Conservation (phyloP, 352 stramenopile genomes). For the Pythium folliculosum region DNA sequence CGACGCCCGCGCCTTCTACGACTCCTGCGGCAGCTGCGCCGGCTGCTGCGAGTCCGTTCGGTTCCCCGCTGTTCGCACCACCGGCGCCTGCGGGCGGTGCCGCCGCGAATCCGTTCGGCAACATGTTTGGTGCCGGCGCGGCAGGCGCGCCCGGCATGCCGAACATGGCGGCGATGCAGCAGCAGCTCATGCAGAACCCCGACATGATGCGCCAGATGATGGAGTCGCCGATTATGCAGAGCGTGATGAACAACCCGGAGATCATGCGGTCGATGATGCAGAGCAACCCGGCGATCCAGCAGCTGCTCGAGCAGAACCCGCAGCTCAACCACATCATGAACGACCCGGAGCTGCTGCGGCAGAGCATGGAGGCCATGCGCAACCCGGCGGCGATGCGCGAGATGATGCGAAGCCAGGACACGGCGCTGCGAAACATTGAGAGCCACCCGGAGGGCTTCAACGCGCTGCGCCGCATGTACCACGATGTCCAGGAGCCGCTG, state of each 20-base stretch:
- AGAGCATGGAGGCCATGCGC: constrained; percentile 97
- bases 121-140: constrained; percentile 38
- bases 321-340: constrained; percentile 95
- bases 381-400: constrained; percentile 96
- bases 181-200: constrained; percentile 89
- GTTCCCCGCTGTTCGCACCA: constrained; percentile 50
- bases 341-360: constrained; percentile 93
- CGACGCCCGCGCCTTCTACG: constrained; percentile 18
- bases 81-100: constrained; percentile 21
- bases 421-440: constrained; percentile 96
- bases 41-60: constrained; percentile 46
- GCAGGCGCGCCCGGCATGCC: constrained; percentile 41
- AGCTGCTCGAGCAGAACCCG: constrained; percentile 95
- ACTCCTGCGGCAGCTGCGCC: constrained; percentile 8
- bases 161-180: constrained; percentile 80
- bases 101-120: constrained; percentile 59
- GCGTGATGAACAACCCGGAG: constrained; percentile 94
- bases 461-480: constrained; percentile 93
- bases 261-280: constrained; percentile 96
- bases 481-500: constrained; percentile 95
- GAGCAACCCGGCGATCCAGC: constrained; percentile 95
- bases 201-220: constrained; percentile 90
- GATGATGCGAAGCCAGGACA: constrained; percentile 97
- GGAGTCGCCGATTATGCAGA: constrained; percentile 92
- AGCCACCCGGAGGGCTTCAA: constrained; percentile 97